Evolutionary conservation across 352 stramenopile genomes (phyloP).

Genomic region (Sclerospora graminicola): DNA sequence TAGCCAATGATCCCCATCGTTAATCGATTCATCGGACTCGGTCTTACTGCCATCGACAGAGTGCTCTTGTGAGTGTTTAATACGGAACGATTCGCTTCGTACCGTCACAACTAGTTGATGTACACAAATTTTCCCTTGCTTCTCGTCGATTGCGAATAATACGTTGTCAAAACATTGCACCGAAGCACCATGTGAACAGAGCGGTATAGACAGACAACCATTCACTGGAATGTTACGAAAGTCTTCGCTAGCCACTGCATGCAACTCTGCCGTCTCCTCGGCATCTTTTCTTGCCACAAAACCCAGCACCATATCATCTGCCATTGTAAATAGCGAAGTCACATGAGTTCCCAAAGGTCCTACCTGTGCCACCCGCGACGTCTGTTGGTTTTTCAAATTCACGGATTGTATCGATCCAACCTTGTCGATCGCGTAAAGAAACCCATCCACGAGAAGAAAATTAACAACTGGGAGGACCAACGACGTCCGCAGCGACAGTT

Average conservation of each 20-base stretch:
- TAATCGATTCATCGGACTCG: conserved; percentile 3
- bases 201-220: background rate
- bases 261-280: conserved; percentile 4
- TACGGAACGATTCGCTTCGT: conserved; percentile 39
- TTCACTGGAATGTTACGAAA: conserved; percentile 23
- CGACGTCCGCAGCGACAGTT: conserved; percentile 15
- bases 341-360: conserved; percentile 1
- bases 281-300: conserved; percentile 1
- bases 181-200: conserved; percentile 4
- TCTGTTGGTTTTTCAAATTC: conserved; percentile 36
- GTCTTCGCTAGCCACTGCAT: conserved; percentile 26
- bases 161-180: conserved; percentile 19
- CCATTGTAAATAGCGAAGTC: conserved; percentile 14
- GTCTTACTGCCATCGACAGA: conserved; percentile 9
- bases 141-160: conserved; percentile 20
- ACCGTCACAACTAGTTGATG: conserved; percentile 24
- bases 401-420: conserved; percentile 26
- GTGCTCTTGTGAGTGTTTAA: conserved; percentile 25
- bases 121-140: conserved; percentile 7
- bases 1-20: conserved; percentile 14
- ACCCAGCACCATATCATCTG: conserved; percentile 25
- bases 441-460: conserved; percentile 13
- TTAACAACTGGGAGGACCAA: conserved; percentile 13
- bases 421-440: conserved; percentile 26
- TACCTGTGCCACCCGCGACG: conserved; percentile 19